These are phyloP conservation scores for Verticillium nonalfalfae DNA, from an alignment of 2,329 filamentous ascomycete species.

Conservation along the genomic window DNA sequence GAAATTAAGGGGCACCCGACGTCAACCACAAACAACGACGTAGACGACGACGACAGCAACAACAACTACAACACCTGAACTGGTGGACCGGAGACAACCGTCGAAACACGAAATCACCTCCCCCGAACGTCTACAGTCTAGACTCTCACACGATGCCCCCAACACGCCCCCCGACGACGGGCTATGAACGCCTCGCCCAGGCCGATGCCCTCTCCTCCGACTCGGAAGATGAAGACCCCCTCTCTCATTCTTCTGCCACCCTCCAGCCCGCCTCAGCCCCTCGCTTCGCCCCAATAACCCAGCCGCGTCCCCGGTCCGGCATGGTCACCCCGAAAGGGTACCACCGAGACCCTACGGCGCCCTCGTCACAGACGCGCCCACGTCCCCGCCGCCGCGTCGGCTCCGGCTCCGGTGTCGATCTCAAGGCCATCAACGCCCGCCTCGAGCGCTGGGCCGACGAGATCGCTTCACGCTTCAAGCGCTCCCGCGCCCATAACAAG, in stretches of 20 bases:
- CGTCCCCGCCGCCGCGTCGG: constrained; percentile 41
- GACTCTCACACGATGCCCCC: constrained; percentile 50
- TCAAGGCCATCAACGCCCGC: constrained; percentile 95
- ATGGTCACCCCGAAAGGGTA: constrained; percentile 48
- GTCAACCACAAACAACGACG: neutral
- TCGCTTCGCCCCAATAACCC: constrained; percentile 58
- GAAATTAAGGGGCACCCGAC: neutral
- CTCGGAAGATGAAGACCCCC: constrained; percentile 58
- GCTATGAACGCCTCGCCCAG: constrained; percentile 80
- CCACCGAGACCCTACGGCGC: constrained; percentile 25
- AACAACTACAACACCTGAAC: neutral
- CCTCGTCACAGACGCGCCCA: constrained; percentile 22
- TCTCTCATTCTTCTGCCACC: constrained; percentile 47
- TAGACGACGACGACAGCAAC: no score
- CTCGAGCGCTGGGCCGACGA: constrained; percentile 97
- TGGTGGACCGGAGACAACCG: no score
- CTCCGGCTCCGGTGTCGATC: constrained; percentile 86
- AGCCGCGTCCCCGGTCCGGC: constrained; percentile 53
- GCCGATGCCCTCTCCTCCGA: constrained; percentile 71
- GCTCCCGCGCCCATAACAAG: constrained; percentile 60
- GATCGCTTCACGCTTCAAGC: constrained; percentile 95
- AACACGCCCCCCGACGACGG: constrained; percentile 65
- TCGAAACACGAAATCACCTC: no score
- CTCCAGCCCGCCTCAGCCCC: constrained; percentile 52
- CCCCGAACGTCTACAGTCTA: neutral